Base-by-base conservation (phyloP, 768 basidiomycete genomes). In the Agrocybe praecox region DNA sequence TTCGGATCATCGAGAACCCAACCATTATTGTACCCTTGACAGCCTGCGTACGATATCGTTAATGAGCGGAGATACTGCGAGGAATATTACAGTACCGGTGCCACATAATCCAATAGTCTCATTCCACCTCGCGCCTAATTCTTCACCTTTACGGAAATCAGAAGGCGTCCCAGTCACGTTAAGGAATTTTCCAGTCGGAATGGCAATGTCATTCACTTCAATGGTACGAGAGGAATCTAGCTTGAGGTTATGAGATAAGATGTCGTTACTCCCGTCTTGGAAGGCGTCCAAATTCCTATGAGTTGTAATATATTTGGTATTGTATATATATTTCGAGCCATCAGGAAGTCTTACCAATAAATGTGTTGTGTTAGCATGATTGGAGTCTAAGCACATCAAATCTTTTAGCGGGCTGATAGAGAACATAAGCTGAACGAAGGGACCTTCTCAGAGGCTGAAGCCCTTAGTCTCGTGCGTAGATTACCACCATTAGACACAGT, bases 311-410 rank as follows among this genome's bases (percentile, higher is more conserved):
- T 14, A 26, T 19, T 24, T 46, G 18, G 44, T 5, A 15, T 11
- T 29, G 18, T 49, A 2, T 36, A 54, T 10, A 5, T 40, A 33
- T 49, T 3, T 46, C 9, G 26, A 34, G 33, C 33, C 36, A 40
- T 40, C 5, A 40, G 9, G 9, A 24, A 50, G 11, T 43, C 67
- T 17, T 43, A 79, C 81, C 80, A 82, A 63, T 83, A 85, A 29
- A 79, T 72, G 58, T 84, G 83, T 54, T 80, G 80, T 0, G 82
- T 82, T 24, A 83, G 64, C 82, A 84, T 82, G 51, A 84, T 82
- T 0, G 83, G 83, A 2, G 83, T 84, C 76, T 76, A 52, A 21
- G 11, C n/a, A 33, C 17, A 3, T 15, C n/a, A 10, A 29, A 18
- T 44, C 18, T n/a, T 11, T 23, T 45, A 7, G 29, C 6, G n/a